Conservation (phyloP, 202 grass and related monocot species). For the Digitaria exilis region DNA sequence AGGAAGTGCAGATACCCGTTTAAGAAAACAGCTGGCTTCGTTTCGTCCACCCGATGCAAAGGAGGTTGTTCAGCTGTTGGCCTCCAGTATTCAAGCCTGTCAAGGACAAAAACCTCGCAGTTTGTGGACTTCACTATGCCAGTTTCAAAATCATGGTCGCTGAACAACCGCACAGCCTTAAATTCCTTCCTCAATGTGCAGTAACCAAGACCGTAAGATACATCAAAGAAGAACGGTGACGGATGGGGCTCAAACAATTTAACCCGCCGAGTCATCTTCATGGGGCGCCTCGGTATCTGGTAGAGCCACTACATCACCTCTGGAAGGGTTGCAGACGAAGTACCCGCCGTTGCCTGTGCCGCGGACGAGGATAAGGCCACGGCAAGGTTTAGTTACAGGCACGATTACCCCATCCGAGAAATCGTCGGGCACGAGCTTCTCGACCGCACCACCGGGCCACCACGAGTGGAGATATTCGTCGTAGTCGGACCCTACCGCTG, state of each 20-base stretch:
- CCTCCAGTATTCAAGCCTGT: constrained; percentile 1
- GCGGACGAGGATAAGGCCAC: constrained; percentile 23
- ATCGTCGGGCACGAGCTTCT: constrained; percentile 33
- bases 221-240: not conserved
- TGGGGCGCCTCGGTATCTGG: constrained; percentile 12
- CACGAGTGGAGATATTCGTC: constrained; percentile 29
- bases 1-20: constrained; percentile 6
- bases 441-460: constrained; percentile 19
- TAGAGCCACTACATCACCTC: constrained; percentile 4
- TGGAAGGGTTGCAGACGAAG: constrained; percentile 47
- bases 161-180: constrained; percentile 24
- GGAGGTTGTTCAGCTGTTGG: not conserved
- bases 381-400: constrained; percentile 15
- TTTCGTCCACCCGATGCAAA: not conserved
- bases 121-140: not conserved
- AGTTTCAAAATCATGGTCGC: not conserved
- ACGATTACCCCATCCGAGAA: not conserved
- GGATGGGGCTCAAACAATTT: not conserved
- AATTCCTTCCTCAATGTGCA: not conserved
- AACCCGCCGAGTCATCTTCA: not conserved
- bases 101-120: constrained; percentile 40
- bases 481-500: not conserved
- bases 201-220: constrained; percentile 31
- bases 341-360: not conserved
- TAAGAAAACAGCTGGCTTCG: not conserved